Percentiles rank a stretch among this genome's conserved stretches.
phyloP scores from a whole-genome alignment of 2,329 filamentous ascomycete genomes.

The Hirsutella minnesotensis region DNA sequence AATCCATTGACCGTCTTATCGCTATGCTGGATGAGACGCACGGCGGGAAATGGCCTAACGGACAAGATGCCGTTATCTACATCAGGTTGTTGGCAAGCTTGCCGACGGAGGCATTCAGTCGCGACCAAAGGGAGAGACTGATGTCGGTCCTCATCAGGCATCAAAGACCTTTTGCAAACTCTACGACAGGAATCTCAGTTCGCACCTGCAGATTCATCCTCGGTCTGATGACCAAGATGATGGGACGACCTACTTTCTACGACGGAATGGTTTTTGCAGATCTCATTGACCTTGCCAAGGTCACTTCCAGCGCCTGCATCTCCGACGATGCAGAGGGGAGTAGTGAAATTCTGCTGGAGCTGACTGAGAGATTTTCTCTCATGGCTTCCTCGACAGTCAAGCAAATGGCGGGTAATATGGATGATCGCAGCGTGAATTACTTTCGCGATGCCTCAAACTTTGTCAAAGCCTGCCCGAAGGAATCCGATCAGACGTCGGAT shows the following conservation, averaged over 20 bases:
- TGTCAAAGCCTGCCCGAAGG: constrained; percentile 11
- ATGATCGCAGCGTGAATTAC: constrained; percentile 29
- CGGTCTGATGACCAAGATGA: constrained; percentile 35
- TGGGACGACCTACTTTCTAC: constrained; percentile 39
- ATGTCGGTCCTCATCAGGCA: constrained; percentile 21
- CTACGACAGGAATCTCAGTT: constrained; percentile 13
- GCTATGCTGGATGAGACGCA: constrained; percentile 15
- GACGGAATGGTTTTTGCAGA: constrained; percentile 29
- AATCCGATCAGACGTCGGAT: neutral
- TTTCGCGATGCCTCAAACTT: constrained; percentile 19
- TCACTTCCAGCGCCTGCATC: constrained; percentile 18
- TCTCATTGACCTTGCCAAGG: constrained; percentile 21
- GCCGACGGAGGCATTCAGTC: constrained; percentile 27
- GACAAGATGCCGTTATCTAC: constrained; percentile 15
- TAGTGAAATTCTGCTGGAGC: constrained; percentile 16
- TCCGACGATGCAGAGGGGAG: constrained; percentile 12
- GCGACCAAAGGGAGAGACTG: constrained; percentile 30
- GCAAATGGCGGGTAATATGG: constrained; percentile 32
- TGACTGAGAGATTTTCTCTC: constrained; percentile 19
- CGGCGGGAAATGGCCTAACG: constrained; percentile 20
- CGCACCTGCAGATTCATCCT: constrained; percentile 26
- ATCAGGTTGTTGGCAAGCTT: constrained; percentile 20
- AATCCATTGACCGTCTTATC: constrained; percentile 21
- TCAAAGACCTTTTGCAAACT: constrained; percentile 12
- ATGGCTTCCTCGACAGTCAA: constrained; percentile 22